Base-by-base conservation (phyloP, 352 stramenopile genomes). In the Blastocystis sp. region DNA sequence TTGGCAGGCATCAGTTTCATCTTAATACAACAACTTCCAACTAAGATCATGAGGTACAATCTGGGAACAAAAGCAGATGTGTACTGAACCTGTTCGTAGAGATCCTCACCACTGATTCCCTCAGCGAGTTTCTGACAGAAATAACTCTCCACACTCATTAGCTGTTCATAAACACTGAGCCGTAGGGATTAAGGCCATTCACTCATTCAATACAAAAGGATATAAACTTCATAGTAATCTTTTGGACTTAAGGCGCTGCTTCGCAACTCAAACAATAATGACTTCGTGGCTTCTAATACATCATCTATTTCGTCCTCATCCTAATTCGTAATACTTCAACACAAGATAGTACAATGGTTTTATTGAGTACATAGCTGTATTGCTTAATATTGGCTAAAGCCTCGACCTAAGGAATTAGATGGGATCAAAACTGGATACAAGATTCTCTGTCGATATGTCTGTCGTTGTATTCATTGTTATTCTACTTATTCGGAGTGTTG, bases 181-280 rank as follows among this genome's bases (percentile, higher is more conserved):
- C 56, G 56, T 87, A 35, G 24, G 2, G 9, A 29, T 86, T 71
- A 78, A 77, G 54, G 32, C 39, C 4, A 24, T 11, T 9, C 65
- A 87, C 12, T 6, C 5, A 66, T 1, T 35, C 1, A 21, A 92
- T 89, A 73, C 75, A 6, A 1, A 42, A 87, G 71, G 71, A 94
- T 96, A 94, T 97, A 98, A 46, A 99, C 92, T 89, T 99, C 94
- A 90, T 98, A 99, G 91, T 99, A 99, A 89, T 98, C 97, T 89
- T 97, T 97, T 27, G 97, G 97, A 32, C 93, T 97, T n/a, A 99
- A 90, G 46, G 93, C 88, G 66, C 90, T 93, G 71, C 92, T 94
- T 78, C 92, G 92, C 87, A 96, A 88, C 89, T 96, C 93, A 29
- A 91, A 90, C 65, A 96, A 90, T 88, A 95, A 89, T 42, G 94